Evolutionary conservation across 805 yeast genomes (phyloP), one percentile per base, ranked within the genome.

Genomic region (Yarrowia sp.): DNA sequence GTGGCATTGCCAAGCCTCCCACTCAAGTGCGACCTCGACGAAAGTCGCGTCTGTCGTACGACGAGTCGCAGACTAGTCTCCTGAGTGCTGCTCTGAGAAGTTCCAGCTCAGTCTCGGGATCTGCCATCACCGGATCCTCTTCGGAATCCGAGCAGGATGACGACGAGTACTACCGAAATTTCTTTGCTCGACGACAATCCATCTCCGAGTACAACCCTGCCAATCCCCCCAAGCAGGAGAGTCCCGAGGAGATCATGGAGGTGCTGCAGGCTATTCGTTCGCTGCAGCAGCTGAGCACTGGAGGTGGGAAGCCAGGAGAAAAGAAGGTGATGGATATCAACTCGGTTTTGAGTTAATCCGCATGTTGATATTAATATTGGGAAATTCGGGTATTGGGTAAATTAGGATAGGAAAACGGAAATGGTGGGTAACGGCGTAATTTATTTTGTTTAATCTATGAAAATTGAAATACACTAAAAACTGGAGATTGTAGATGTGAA

Each of bases 201-300:
- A 58, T 58, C 22, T 58, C 64, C 43, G 64, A 58, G 35, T 35
- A 65, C 65, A 28, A 48, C n/a, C 50, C 53, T 68, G 32, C 63
- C 68, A 35, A 55, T 15, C 61, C 47, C 35, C 35, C 33, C n/a
- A 43, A 44, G 43, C 64, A 44, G 44, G 68, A 68, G 55, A 68
- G 72, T 5, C 78, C 77, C 11, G 58, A 70, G 17, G 81, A 78
- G 67, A 68, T 79, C 32, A 67, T 77, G 17, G 76, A 73, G 67
- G 77, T 78, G 67, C 70, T 78, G 47, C 77, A 76, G 66, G 81
- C 81, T 33, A 76, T 80, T 22, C 70, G 79, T 22, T 75, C 79
- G 31, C 70, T 78, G 50, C 81, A 78, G 71, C 77, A 75, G 66
- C 67, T 78, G 36, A 74, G 79, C 8, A 72, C 75, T 9, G 71